A percentile compares a stretch with the other conserved stretches of the same genome.
Evolutionary conservation across 192 early-diverging fungal genomes (phyloP).

Genomic region (Piromyces finnis): DNA sequence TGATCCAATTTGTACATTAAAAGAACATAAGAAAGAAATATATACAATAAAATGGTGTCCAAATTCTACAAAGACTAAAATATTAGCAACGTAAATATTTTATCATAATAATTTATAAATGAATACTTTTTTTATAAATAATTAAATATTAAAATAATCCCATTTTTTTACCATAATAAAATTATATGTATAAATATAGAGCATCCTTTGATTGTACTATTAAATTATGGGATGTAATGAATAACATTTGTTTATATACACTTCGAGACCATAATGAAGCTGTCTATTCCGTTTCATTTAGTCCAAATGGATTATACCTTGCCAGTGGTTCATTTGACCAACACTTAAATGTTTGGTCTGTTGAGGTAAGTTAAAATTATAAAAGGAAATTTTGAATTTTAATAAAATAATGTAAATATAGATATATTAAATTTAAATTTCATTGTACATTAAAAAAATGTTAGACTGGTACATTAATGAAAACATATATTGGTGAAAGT

Average conservation of each 20-base stretch:
- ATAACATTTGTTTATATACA: slow-evolving; percentile 31
- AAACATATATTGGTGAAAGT: slow-evolving; percentile 29
- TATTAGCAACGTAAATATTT: slow-evolving; percentile 33
- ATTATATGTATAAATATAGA: too few species aligned
- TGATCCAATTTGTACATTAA: slow-evolving; percentile 22
- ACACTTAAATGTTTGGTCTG: slow-evolving; percentile 55
- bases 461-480: slow-evolving; percentile 16
- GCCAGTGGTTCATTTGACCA: slow-evolving; percentile 65
- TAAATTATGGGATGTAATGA: slow-evolving; percentile 69
- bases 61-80: slow-evolving; percentile 16
- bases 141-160: too few species aligned
- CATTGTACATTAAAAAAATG: too few species aligned
- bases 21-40: slow-evolving; percentile 56
- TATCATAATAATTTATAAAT: too few species aligned
- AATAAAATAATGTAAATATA: too few species aligned
- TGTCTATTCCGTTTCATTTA: slow-evolving; percentile 45
- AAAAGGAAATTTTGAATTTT: too few species aligned
- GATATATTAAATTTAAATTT: too few species aligned
- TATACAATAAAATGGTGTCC: slow-evolving; percentile 74
- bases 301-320: slow-evolving; percentile 49
- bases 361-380: too few species aligned
- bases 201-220: slow-evolving; percentile 65
- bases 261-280: slow-evolving; percentile 3
- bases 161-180: too few species aligned
- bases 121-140: too few species aligned